A percentile compares a stretch with the other conserved stretches of the same genome.
phyloP scores from a whole-genome alignment of 2,329 filamentous ascomycete genomes.

The Alternaria gansuensis region DNA sequence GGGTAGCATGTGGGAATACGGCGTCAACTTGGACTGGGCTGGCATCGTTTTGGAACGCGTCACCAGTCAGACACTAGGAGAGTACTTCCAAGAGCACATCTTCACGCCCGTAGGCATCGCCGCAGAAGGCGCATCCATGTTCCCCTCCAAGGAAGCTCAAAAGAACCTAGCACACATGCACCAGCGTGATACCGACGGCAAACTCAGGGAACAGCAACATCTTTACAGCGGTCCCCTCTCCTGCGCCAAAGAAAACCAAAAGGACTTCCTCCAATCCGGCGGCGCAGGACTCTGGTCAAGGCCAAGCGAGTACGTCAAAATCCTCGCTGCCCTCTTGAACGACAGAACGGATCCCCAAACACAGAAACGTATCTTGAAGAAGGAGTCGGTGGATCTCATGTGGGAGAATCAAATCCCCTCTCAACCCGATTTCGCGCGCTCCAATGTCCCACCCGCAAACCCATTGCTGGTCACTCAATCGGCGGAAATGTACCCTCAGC shows the following conservation, averaged over 20 bases:
- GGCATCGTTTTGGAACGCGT: slow-evolving; percentile 59
- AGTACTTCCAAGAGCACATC: slow-evolving; percentile 59
- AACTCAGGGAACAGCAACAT: slow-evolving; percentile 59
- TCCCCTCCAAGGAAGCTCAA: slow-evolving; percentile 65
- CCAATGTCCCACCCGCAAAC: slow-evolving; percentile 57
- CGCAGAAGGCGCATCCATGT: slow-evolving; percentile 62
- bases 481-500: slow-evolving; percentile 61
- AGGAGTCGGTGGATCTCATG: slow-evolving; percentile 69
- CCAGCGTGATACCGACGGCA: slow-evolving; percentile 57
- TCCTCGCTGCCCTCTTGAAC: slow-evolving; percentile 71
- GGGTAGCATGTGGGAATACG: slow-evolving; percentile 68
- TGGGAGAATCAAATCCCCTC: slow-evolving; percentile 69
- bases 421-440: slow-evolving; percentile 61
- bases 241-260: slow-evolving; percentile 56
- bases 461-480: slow-evolving; percentile 59
- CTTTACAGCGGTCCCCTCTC: slow-evolving; percentile 59
- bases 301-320: slow-evolving; percentile 68
- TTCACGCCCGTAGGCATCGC: slow-evolving; percentile 58
- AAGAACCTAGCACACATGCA: slow-evolving; percentile 67
- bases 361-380: slow-evolving; percentile 62
- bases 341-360: slow-evolving; percentile 68
- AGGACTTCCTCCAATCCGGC: slow-evolving; percentile 64
- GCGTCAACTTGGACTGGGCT: slow-evolving; percentile 60
- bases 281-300: slow-evolving; percentile 69
- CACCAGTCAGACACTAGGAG: slow-evolving; percentile 55